phyloP scores from a whole-genome alignment of 2,329 filamentous ascomycete species.

The Monosporascus sp. region DNA sequence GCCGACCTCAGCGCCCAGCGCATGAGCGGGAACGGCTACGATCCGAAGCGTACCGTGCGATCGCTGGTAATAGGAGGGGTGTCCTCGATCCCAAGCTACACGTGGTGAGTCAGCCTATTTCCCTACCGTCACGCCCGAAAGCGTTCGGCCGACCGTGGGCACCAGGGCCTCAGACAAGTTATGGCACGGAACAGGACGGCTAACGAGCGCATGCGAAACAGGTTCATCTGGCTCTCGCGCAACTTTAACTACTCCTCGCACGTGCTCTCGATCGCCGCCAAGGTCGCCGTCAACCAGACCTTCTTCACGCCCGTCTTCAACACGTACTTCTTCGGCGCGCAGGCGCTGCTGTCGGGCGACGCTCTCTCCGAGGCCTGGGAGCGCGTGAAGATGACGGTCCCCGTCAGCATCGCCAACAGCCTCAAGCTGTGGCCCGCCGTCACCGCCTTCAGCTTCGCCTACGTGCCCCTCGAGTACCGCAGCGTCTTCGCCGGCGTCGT shows the following conservation, averaged over 20 bases:
- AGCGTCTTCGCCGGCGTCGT: conserved; percentile 75
- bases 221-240: conserved; percentile 74
- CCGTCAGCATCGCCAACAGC: conserved; percentile 70
- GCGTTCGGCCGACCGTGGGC: not conserved
- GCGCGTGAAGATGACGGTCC: conserved; percentile 70
- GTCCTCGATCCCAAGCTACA: conserved; percentile 72
- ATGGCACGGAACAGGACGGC: not conserved
- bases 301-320: conserved; percentile 82
- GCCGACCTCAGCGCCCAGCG: conserved; percentile 75
- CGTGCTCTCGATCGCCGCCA: conserved; percentile 64
- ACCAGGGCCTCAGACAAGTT: not conserved
- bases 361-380: conserved; percentile 59
- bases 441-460: conserved; percentile 83
- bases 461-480: conserved; percentile 72
- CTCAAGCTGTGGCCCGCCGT: conserved; percentile 86
- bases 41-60: conserved; percentile 62
- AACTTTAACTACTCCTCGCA: conserved; percentile 82
- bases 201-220: conserved; percentile 24
- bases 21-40: conserved; percentile 60
- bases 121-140: not conserved
- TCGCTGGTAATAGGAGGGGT: conserved; percentile 70
- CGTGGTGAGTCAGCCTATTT: conserved; percentile 56
- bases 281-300: conserved; percentile 75
- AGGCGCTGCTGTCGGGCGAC: conserved; percentile 69
- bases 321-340: conserved; percentile 76